Percentiles rank a stretch among this genome's conserved stretches.
phyloP scores from a whole-genome alignment of 352 stramenopile genomes.

The Halophytophthora batemanensis region DNA sequence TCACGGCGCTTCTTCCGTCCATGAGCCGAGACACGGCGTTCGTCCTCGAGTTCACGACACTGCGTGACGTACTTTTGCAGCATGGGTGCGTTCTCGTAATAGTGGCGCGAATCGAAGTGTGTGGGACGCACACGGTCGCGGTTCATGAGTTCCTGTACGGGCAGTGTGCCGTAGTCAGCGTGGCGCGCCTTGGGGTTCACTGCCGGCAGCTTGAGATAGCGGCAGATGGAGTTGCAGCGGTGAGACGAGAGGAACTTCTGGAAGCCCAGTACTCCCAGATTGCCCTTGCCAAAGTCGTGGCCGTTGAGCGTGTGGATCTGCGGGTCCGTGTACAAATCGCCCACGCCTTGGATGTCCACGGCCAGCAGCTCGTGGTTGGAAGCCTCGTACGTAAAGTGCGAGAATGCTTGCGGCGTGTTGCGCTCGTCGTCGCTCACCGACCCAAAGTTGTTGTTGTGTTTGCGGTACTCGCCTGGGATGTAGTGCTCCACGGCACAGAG shows the following conservation, averaged over 20 bases:
- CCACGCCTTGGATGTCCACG: conserved; percentile 94
- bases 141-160: conserved; percentile 82
- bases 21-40: too few relatives aligned
- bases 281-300: conserved; percentile 87
- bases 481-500: conserved; percentile 80
- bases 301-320: conserved; percentile 88
- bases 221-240: conserved; percentile 87
- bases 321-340: conserved; percentile 95
- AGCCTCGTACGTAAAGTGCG: conserved; percentile 92
- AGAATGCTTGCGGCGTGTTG: conserved; percentile 90
- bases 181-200: conserved; percentile 81
- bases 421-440: conserved; percentile 82
- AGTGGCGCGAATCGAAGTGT: conserved; percentile 83
- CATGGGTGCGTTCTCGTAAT: conserved; percentile 85
- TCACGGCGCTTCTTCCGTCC: too few relatives aligned
- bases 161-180: conserved; percentile 68
- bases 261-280: conserved; percentile 78
- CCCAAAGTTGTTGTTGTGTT: conserved; percentile 89
- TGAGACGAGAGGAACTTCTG: conserved; percentile 87
- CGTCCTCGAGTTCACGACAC: conserved; percentile 35
- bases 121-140: conserved; percentile 59
- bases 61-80: conserved; percentile 83
- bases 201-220: conserved; percentile 77
- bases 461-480: conserved; percentile 81
- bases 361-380: conserved; percentile 91